Evolutionary conservation across 2,329 filamentous ascomycete genomes (phyloP), one percentile per base, ranked within the genome.

Genomic region (Passalora sequoiae): DNA sequence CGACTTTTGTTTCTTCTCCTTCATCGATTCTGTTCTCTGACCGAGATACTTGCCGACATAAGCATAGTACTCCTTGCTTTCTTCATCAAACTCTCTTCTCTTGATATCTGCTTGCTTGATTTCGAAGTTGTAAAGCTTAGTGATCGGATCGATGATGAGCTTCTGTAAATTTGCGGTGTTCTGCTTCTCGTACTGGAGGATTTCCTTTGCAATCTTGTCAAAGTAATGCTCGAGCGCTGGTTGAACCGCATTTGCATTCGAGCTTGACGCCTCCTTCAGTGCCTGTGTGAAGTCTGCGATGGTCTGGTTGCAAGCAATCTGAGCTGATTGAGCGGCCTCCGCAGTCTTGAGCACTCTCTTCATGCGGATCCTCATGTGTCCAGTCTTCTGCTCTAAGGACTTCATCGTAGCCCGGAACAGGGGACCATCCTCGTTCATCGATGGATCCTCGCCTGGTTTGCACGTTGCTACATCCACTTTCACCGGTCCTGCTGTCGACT

Each of bases 71-170:
- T 98, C 92, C 64, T 94, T 92, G 70, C 91, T 97, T 65, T 98
- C 92, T 60, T 98, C 92, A 53, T 98, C 92, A 58, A 98, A 98
- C 57, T 97, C 92, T 54, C 92, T 88, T 68, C 92, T 94, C 71
- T 98, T 98, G 29, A 85, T 76, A 61, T 98, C 92, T 19, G 91
- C 94, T 65, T 95, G 89, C 66, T 98, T 98, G 70, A 98, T 97
- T 60, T 98, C 94, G 52, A 91, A 76, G 49, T 88, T 88, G 66
- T 98, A 98, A 10, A 98, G 72, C 66, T 88, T 94, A 53, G 79
- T 83, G 54, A 98, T 78, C 1, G 94, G 94, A 31, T 98, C 92
- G 54, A 98, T 95, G 60, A 98, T 89, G 40, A 94, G 84, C 61
- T 82, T 91, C 59, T 96, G 89, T 24, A 98, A 75, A 58, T 95